phyloP scores from a whole-genome alignment of 768 basidiomycete genomes.

The Glaciozyma martinii region DNA sequence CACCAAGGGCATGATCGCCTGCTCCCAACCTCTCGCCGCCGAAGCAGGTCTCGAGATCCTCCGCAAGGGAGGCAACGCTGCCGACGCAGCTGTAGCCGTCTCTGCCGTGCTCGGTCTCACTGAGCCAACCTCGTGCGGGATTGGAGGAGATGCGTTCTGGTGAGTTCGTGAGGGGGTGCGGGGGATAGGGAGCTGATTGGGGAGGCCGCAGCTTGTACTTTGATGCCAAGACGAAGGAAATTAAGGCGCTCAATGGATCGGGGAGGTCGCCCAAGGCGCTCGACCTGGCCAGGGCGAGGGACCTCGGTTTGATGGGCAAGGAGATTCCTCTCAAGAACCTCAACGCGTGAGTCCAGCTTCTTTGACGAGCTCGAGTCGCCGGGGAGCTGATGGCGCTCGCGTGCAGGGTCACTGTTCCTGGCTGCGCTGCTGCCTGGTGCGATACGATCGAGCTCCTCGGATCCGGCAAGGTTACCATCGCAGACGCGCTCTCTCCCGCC shows the following conservation, averaged over 20 bases:
- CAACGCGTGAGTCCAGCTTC: slow-evolving; percentile 47
- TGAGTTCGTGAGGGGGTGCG: not conserved
- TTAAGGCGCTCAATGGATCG: slow-evolving; percentile 86
- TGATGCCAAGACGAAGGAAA: slow-evolving; percentile 66
- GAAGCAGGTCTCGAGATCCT: slow-evolving; percentile 87
- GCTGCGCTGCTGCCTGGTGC: slow-evolving; percentile 90
- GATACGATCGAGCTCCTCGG: slow-evolving; percentile 79
- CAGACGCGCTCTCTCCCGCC: slow-evolving; percentile 76
- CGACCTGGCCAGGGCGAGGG: slow-evolving; percentile 60
- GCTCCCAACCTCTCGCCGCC: slow-evolving; percentile 81
- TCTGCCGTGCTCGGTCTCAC: slow-evolving; percentile 88
- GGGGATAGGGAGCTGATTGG: not conserved
- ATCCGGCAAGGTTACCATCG: slow-evolving; percentile 56
- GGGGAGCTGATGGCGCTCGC: not conserved
- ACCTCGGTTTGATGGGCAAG: slow-evolving; percentile 57
- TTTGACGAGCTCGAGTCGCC: no score
- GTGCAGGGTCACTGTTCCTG: slow-evolving; percentile 42
- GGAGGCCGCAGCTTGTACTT: slow-evolving; percentile 78
- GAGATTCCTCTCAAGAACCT: slow-evolving; percentile 70
- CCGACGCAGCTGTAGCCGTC: slow-evolving; percentile 54
- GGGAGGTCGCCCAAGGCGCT: slow-evolving; percentile 76
- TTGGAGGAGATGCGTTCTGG: slow-evolving; percentile 45
- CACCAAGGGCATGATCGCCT: slow-evolving; percentile 75
- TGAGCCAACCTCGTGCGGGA: slow-evolving; percentile 73
- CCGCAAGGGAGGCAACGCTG: slow-evolving; percentile 89